These are phyloP conservation scores for Xerocomellus intermedius DNA, from an alignment of 768 basidiomycete genomes.

Conservation along the genomic window DNA sequence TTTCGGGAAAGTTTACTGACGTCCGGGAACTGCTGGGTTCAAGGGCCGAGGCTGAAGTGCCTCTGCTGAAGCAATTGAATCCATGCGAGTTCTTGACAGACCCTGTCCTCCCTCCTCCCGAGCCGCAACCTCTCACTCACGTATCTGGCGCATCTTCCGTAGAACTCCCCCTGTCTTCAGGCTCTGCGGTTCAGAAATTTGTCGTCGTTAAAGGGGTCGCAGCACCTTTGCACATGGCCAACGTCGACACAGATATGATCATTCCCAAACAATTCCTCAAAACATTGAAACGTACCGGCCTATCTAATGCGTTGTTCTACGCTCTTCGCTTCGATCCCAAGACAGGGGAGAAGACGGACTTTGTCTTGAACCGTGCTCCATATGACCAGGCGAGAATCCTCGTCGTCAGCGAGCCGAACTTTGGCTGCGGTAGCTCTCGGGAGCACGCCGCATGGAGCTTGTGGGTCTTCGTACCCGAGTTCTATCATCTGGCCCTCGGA, in stretches of 20 bases:
- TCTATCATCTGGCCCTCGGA: neutral
- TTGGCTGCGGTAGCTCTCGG: constrained; percentile 87
- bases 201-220: constrained; percentile 69
- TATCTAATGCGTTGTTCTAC: constrained; percentile 81
- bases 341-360: constrained; percentile 79
- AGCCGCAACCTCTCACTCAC: constrained; percentile 40
- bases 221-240: constrained; percentile 77
- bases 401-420: constrained; percentile 84
- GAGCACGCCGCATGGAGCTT: constrained; percentile 90
- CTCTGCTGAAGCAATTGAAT: constrained; percentile 67
- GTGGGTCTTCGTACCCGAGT: constrained; percentile 41
- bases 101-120: constrained; percentile 55
- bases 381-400: constrained; percentile 76
- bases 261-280: constrained; percentile 95
- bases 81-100: constrained; percentile 78
- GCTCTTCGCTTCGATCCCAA: constrained; percentile 75
- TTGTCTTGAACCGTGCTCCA: constrained; percentile 78
- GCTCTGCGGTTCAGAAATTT: constrained; percentile 60
- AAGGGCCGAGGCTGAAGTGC: constrained; percentile 41
- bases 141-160: constrained; percentile 31
- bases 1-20: constrained; percentile 82
- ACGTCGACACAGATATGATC: constrained; percentile 92
- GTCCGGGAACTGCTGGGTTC: constrained; percentile 71
- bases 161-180: constrained; percentile 41
- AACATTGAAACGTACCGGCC: constrained; percentile 85